Evolutionary conservation across 306 rosid genomes (phyloP), one percentile per base, ranked within the genome.

Genomic region (peach (Prunus persica)): DNA sequence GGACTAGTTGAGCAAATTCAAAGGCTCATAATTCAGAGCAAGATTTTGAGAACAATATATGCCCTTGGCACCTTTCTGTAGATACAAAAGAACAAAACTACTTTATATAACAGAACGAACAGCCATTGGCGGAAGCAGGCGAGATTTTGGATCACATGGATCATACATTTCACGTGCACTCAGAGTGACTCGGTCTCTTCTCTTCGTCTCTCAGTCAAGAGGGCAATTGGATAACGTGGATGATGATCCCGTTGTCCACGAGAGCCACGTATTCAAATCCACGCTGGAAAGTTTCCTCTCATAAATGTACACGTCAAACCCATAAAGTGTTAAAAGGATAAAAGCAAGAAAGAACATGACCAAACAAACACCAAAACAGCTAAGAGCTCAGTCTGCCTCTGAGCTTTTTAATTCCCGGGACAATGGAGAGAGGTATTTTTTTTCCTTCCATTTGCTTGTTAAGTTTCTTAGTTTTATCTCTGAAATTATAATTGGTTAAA

Each of bases 281-380:
- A 93, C 76, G 96, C 89, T 88, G 96, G 88, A 91, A 91, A 87
- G 91, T 88, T 87, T 87, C 76, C 57, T 30, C 60, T 69, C 84
- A 25, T 27, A 25, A 2, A 20, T 68, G 84, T 64, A 73, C 94
- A 93, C 92, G 93, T 93, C 93, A 86, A 63, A 82, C 46, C 74
- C 52, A 8, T 8, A 79, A 83, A 65, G 78, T 20, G 32, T 82
- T 41, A 78, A 55, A 76, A 12, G 8, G 70, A 69, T 41, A 18
- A 11, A 24, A 64, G 34, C 25, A 24, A 3, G 56, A 7, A 28
- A 22, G 46, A 27, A 58, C 74, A 73, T 16, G 61, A 54, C 71
- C 79, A 50, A 81, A 63, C 74, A 52, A 82, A 60, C 43, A 38
- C 11, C 25, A 32, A 32, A 27, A 73, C 55, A 11, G 66, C 71